Evolutionary conservation across 2,329 filamentous ascomycete genomes (phyloP).

Genomic region (Colletotrichum musicola): DNA sequence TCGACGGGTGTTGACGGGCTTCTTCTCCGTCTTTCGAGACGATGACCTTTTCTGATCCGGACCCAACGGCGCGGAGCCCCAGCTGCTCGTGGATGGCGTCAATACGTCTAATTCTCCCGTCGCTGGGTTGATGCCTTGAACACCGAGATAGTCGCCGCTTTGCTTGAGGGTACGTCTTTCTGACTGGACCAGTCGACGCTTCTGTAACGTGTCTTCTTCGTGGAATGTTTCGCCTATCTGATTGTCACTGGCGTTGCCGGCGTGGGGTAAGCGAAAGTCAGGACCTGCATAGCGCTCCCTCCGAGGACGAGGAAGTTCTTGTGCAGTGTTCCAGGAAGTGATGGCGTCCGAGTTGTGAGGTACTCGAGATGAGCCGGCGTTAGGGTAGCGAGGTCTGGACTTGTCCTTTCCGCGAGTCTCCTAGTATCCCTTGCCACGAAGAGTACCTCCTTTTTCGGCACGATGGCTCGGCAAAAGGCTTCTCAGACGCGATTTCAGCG

Average conservation of each 20-base stretch:
- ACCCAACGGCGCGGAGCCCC: slow-evolving; percentile 50
- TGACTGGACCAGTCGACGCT: slow-evolving; percentile 43
- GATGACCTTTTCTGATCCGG: slow-evolving; percentile 45
- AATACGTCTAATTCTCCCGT: slow-evolving; percentile 66
- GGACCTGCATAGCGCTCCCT: slow-evolving; percentile 1
- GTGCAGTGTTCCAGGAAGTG: slow-evolving; percentile 52
- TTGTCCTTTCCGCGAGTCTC: slow-evolving; percentile 41
- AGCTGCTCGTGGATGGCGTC: slow-evolving; percentile 62
- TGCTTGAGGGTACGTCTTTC: slow-evolving; percentile 62
- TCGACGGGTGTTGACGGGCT: slow-evolving; percentile 51
- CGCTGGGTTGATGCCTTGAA: slow-evolving; percentile 69
- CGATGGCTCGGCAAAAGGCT: slow-evolving; percentile 62
- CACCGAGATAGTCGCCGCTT: slow-evolving; percentile 70
- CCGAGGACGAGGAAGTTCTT: slow-evolving; percentile 40
- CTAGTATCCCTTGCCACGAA: slow-evolving; percentile 50
- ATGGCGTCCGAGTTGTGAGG: slow-evolving; percentile 47
- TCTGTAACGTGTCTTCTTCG: slow-evolving; percentile 1
- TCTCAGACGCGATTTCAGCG: slow-evolving; percentile 56
- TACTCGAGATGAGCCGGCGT: slow-evolving; percentile 10
- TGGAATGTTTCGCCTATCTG: neutral
- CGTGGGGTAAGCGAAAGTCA: neutral
- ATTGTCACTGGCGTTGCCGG: neutral
- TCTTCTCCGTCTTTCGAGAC: slow-evolving; percentile 49
- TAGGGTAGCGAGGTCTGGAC: slow-evolving; percentile 14
- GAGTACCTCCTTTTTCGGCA: slow-evolving; percentile 64